phyloP scores from a whole-genome alignment of 768 basidiomycete genomes.

The Polyporus arcularius region DNA sequence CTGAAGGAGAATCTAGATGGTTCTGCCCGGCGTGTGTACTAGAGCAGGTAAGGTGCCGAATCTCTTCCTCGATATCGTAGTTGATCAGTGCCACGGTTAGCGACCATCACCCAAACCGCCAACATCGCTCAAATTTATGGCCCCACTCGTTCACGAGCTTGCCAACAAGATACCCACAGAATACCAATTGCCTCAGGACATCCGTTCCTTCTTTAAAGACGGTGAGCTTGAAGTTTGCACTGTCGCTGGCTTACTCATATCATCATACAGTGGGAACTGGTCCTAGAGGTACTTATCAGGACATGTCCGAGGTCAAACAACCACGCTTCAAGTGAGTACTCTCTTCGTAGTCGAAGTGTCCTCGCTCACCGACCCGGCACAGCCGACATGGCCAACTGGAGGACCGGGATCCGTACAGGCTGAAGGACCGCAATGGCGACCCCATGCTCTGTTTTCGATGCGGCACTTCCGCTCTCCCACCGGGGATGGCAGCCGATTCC shows the following conservation, averaged over 20 bases:
- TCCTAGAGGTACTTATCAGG: slow-evolving; percentile 80
- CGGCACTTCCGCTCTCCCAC: slow-evolving; percentile 74
- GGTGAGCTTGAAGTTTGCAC: slow-evolving; percentile 44
- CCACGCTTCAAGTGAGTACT: slow-evolving; percentile 77
- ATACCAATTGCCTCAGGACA: slow-evolving; percentile 85
- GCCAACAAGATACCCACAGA: slow-evolving; percentile 73
- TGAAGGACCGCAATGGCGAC: slow-evolving; percentile 81
- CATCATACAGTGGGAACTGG: slow-evolving; percentile 67
- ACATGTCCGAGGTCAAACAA: slow-evolving; percentile 73
- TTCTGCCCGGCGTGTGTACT: slow-evolving; percentile 75
- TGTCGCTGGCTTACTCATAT: background rate
- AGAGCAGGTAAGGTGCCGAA: slow-evolving; percentile 51
- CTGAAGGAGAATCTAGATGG: slow-evolving; percentile 72
- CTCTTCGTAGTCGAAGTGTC: slow-evolving; percentile 3
- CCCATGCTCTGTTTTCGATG: slow-evolving; percentile 92
- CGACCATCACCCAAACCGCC: slow-evolving; percentile 69
- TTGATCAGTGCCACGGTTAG: slow-evolving; percentile 37
- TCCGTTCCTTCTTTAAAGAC: slow-evolving; percentile 82
- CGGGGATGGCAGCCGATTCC: slow-evolving; percentile 49
- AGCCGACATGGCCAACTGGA: slow-evolving; percentile 89
- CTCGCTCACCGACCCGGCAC: slow-evolving; percentile 6
- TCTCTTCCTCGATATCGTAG: slow-evolving; percentile 13
- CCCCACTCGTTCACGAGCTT: slow-evolving; percentile 70
- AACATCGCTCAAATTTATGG: slow-evolving; percentile 55
- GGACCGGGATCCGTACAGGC: slow-evolving; percentile 84